Evolutionary conservation across 257 asterid genomes (phyloP), one percentile per base, ranked within the genome.

Genomic region (Striga asiatica): DNA sequence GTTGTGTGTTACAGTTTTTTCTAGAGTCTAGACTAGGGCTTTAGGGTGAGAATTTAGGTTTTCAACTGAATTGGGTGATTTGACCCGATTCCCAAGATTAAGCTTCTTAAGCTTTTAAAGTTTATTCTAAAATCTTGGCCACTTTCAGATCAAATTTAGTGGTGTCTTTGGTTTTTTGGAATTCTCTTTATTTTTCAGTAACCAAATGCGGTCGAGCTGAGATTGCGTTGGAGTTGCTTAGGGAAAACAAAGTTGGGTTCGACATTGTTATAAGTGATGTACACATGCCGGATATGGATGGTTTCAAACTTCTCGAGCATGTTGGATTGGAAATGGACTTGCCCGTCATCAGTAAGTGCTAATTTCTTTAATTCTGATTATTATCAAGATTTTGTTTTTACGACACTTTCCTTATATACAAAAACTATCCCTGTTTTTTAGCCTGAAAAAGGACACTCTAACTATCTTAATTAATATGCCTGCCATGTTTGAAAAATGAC

Each of bases 121-220:
- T 25, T 39, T 38, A 29, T 42, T 31, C 9, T 51, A 2, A 16
- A 52, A 62, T 3, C 23, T n/a, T n/a, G n/a, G n/a, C 31, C 13
- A 11, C 19, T 19, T 50, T 48, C 16, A 13, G 0, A 2, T 8
- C 16, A 39, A 34, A 42, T 49, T 8, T 60, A 32, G 32, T 57
- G 31, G 39, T 57, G 17, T 41, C 9, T 7, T 39, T 39, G 19
- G 19, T 39, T n/a, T 5, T 13, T 39, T 39, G 1, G 47, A 13
- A 2, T 38, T 43, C 59, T 14, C 56, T 34, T 62, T 47, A 34
- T n/a, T 58, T 58, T 70, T 29, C 81, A 89, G 98, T 89, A 14
- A 89, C 94, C 39, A 78, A 68, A 63, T 73, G 93, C 62, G 76
- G 74, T 57, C 71, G 84, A 51, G 98, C 96, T 1, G 96, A 86